Evolutionary conservation across 2,329 filamentous ascomycete species (phyloP).

Genomic region (Hypoxylon sp.): DNA sequence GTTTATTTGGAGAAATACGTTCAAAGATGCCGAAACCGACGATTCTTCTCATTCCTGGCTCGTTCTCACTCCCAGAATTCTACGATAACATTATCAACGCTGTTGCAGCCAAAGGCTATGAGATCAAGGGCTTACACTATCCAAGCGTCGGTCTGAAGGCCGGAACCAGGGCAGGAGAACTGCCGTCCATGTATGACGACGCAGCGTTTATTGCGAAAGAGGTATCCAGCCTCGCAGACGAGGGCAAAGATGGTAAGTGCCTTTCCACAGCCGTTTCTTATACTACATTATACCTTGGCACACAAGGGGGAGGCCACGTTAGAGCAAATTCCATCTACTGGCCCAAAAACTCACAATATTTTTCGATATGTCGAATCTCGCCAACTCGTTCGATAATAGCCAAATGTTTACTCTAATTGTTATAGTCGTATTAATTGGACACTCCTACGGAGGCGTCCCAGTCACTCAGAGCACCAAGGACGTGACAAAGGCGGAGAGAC

Average conservation of each 20-base stretch:
- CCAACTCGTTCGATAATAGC: not conserved
- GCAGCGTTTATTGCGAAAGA: constrained; percentile 53
- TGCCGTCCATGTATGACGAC: constrained; percentile 55
- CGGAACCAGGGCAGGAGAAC: constrained; percentile 21
- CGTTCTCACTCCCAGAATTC: constrained; percentile 39
- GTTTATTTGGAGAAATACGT: not conserved
- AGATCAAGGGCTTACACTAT: constrained; percentile 44
- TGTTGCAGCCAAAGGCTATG: constrained; percentile 43
- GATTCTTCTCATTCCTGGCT: constrained; percentile 45
- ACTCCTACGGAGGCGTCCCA: constrained; percentile 51
- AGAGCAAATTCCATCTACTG: not conserved
- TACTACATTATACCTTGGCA: too few species aligned
- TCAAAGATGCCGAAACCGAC: constrained; percentile 44
- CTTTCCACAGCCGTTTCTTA: not conserved
- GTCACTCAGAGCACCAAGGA: constrained; percentile 55
- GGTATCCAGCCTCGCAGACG: constrained; percentile 56
- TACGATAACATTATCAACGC: constrained; percentile 42
- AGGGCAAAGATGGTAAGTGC: constrained; percentile 43
- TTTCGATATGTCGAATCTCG: not conserved
- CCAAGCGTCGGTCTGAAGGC: constrained; percentile 35
- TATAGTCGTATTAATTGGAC: constrained; percentile 46
- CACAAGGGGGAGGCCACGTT: too few species aligned
- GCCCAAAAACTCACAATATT: not conserved
- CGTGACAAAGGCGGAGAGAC: constrained; percentile 54
- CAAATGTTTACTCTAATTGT: constrained; percentile 6